These are phyloP conservation scores for Neurospora sp. DNA, from an alignment of 495 filamentous ascomycete species.

Conservation along the genomic window DNA sequence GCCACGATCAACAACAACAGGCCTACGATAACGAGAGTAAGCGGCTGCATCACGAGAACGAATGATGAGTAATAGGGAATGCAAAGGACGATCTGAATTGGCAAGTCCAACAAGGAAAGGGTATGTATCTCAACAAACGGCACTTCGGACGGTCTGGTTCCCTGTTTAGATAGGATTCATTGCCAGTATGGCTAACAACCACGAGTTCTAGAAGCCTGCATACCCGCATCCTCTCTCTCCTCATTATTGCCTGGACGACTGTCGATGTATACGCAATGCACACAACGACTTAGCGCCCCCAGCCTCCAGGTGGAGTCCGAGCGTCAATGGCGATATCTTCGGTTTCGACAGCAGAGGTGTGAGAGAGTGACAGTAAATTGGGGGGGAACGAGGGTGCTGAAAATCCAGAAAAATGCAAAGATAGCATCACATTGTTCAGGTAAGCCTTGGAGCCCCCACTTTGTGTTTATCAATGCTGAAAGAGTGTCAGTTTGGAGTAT, in stretches of 20 bases:
- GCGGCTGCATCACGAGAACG: not conserved
- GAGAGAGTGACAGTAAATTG: not conserved
- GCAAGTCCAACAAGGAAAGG: not conserved
- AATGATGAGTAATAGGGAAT: not conserved
- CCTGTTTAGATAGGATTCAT: not conserved
- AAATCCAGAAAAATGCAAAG: not conserved
- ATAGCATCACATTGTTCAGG: not conserved
- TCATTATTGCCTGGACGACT: not conserved
- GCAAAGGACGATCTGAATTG: not conserved
- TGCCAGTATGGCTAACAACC: not conserved
- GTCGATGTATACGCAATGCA: not conserved
- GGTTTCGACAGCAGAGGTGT: not conserved
- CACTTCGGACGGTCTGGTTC: not conserved
- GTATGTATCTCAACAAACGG: not conserved
- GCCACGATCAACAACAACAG: conserved; percentile 11
- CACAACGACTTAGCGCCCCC: not conserved
- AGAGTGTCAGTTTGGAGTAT: not conserved
- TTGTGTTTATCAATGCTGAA: not conserved
- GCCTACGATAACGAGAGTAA: conserved; percentile 6
- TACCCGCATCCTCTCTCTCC: not conserved
- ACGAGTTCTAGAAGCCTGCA: not conserved
- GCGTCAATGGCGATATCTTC: not conserved
- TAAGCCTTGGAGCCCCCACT: not conserved
- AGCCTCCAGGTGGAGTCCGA: not conserved
- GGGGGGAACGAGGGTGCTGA: not conserved